Evolutionary conservation across 805 yeast genomes (phyloP).

Genomic region (Saturnispora halmiae): DNA sequence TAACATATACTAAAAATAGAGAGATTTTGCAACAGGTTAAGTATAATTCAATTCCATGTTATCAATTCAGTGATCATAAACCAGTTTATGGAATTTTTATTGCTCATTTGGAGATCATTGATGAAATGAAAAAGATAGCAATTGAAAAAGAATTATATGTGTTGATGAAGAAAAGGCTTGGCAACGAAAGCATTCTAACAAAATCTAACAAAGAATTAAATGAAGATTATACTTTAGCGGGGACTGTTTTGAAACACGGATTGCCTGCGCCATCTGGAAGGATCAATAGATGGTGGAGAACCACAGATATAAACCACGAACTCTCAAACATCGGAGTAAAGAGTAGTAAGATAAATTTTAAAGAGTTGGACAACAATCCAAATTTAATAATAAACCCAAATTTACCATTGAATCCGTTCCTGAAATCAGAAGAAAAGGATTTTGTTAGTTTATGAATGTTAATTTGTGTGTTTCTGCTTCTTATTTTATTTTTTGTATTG

Average conservation of each 20-base stretch:
- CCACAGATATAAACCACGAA: conserved; percentile 42
- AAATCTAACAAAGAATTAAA: conserved; percentile 8
- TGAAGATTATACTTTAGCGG: conserved; percentile 15
- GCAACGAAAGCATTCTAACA: conserved; percentile 18
- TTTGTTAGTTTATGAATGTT: neutral
- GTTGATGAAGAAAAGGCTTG: conserved; percentile 34
- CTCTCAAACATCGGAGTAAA: conserved; percentile 8
- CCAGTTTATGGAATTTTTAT: conserved; percentile 74
- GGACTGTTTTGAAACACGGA: conserved; percentile 26
- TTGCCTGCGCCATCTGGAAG: conserved; percentile 79
- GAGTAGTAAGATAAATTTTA: conserved; percentile 57
- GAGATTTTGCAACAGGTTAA: conserved; percentile 42
- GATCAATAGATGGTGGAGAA: conserved; percentile 79
- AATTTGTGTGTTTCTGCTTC: neutral
- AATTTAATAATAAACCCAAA: conserved; percentile 54
- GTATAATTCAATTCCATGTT: conserved; percentile 50
- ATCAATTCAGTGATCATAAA: conserved; percentile 77
- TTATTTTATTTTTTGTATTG: neutral
- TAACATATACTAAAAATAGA: conserved; percentile 49
- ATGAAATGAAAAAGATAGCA: conserved; percentile 43
- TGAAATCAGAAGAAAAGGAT: conserved; percentile 36
- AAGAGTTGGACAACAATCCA: conserved; percentile 34
- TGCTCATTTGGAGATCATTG: conserved; percentile 55
- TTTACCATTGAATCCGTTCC: conserved; percentile 67
- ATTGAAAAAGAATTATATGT: conserved; percentile 49